phyloP scores from a whole-genome alignment of 2,329 filamentous ascomycete species.

The Clathrospora elynae region DNA sequence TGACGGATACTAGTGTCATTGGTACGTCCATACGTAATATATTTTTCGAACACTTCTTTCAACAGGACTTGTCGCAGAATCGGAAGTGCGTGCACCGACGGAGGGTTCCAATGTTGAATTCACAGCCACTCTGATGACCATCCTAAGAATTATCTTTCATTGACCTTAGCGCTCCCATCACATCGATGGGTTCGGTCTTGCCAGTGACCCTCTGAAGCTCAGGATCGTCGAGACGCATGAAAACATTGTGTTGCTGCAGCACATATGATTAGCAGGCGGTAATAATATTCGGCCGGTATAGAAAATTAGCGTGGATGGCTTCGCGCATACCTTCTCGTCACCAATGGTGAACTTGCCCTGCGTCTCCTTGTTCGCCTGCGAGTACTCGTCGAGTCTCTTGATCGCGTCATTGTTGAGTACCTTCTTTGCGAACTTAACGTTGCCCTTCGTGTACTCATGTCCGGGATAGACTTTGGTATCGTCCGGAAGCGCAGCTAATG shows the following conservation, averaged over 20 bases:
- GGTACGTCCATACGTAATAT: too few species aligned
- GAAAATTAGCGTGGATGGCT: neutral
- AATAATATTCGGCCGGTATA: neutral
- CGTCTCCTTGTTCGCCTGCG: slow-evolving; percentile 80
- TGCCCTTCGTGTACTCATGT: slow-evolving; percentile 97
- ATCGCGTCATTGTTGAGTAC: slow-evolving; percentile 74
- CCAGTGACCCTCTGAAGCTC: slow-evolving; percentile 83
- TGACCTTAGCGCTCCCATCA: slow-evolving; percentile 84
- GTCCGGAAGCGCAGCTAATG: slow-evolving; percentile 77
- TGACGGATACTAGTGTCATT: too few species aligned
- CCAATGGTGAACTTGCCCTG: slow-evolving; percentile 96
- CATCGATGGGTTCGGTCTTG: slow-evolving; percentile 76
- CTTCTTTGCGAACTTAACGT: slow-evolving; percentile 83
- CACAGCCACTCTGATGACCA: too few species aligned
- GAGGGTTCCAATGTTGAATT: too few species aligned
- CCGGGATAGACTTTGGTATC: slow-evolving; percentile 94
- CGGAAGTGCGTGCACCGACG: too few species aligned
- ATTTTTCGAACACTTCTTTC: too few species aligned
- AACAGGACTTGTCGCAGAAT: too few species aligned
- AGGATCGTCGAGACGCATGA: slow-evolving; percentile 90
- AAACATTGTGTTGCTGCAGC: slow-evolving; percentile 83
- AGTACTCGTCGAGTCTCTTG: slow-evolving; percentile 76
- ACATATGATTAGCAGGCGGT: neutral
- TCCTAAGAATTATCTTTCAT: slow-evolving; percentile 72
- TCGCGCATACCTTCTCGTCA: slow-evolving; percentile 79